A percentile compares a stretch with the other conserved stretches of the same genome.
Evolutionary conservation across 495 filamentous ascomycete genomes (phyloP).

Genomic region (Cetradonia linearis): DNA sequence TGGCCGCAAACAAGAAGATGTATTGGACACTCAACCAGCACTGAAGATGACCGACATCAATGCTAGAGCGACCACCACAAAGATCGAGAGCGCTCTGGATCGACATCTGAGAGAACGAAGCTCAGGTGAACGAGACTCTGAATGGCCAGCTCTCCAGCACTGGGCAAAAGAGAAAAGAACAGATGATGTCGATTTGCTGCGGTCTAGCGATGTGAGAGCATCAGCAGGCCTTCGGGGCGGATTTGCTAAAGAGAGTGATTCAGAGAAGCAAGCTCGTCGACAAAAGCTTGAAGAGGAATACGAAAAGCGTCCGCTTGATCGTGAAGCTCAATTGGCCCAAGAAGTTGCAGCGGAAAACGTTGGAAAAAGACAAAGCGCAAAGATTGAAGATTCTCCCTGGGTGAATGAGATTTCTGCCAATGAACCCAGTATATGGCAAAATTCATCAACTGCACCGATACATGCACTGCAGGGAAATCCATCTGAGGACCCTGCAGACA

Average conservation of each 20-base stretch:
- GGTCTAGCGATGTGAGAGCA: conserved; percentile 42
- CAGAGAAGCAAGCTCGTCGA: conserved; percentile 25
- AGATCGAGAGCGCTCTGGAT: conserved; percentile 24
- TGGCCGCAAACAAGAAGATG: not conserved
- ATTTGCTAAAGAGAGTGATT: conserved; percentile 25
- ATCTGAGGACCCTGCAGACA: too few species aligned
- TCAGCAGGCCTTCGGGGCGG: conserved; percentile 29
- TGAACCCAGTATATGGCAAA: not conserved
- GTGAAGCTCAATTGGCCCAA: conserved; percentile 12
- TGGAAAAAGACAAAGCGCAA: conserved; percentile 11
- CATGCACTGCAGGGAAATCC: too few species aligned
- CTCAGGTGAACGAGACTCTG: not conserved
- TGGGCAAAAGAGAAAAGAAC: conserved; percentile 22
- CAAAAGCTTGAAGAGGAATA: conserved; percentile 31
- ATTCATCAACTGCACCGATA: too few species aligned
- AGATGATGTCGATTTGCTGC: conserved; percentile 37
- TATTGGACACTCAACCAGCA: not conserved
- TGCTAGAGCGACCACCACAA: not conserved
- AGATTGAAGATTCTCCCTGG: conserved; percentile 4
- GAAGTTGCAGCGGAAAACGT: conserved; percentile 17
- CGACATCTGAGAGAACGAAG: conserved; percentile 19
- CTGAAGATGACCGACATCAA: not conserved
- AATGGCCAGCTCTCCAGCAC: conserved; percentile 9
- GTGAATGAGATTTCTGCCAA: not conserved
- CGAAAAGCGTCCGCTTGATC: conserved; percentile 9